Evolutionary conservation across 106 monocot species (phyloP).

Genomic region (Platanthera zijinensis): DNA sequence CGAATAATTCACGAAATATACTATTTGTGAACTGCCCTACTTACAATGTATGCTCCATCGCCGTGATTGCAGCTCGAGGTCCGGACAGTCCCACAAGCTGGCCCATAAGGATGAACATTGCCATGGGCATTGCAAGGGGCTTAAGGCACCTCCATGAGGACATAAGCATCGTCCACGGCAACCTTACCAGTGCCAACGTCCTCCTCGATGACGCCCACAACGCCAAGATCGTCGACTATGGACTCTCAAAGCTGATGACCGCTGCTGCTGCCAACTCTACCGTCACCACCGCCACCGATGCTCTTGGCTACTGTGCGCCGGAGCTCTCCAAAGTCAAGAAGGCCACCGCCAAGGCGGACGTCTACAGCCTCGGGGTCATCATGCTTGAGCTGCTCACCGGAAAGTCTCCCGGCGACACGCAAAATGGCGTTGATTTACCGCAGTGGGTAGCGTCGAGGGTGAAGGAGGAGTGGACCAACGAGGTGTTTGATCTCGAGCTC

Average conservation of each 20-base stretch:
- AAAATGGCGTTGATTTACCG: conserved; percentile 73
- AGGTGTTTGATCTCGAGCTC: conserved; percentile 84
- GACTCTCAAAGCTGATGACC: conserved; percentile 64
- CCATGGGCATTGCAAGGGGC: conserved; percentile 46
- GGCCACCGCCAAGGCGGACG: conserved; percentile 60
- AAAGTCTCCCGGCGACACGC: conserved; percentile 65
- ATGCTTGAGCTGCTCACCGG: conserved; percentile 87
- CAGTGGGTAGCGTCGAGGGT: conserved; percentile 85
- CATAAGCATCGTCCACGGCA: conserved; percentile 62
- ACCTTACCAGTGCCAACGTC: conserved; percentile 66
- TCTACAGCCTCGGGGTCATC: conserved; percentile 80
- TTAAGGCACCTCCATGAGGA: conserved; percentile 51
- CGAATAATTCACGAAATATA: no score
- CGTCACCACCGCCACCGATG: conserved; percentile 46
- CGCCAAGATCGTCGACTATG: conserved; percentile 61
- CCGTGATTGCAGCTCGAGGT: conserved; percentile 38
- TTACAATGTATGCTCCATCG: no score
- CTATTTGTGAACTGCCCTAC: no score
- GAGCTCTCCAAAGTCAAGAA: conserved; percentile 84
- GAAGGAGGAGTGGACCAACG: conserved; percentile 88
- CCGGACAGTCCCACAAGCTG: conserved; percentile 58
- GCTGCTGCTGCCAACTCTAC: conserved; percentile 55
- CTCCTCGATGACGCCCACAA: conserved; percentile 43
- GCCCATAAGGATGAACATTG: conserved; percentile 60
- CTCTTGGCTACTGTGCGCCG: conserved; percentile 79